Percentiles rank a stretch among this genome's conserved stretches.
Conservation (phyloP, 768 basidiomycete species). For the Trametes coccinea region DNA sequence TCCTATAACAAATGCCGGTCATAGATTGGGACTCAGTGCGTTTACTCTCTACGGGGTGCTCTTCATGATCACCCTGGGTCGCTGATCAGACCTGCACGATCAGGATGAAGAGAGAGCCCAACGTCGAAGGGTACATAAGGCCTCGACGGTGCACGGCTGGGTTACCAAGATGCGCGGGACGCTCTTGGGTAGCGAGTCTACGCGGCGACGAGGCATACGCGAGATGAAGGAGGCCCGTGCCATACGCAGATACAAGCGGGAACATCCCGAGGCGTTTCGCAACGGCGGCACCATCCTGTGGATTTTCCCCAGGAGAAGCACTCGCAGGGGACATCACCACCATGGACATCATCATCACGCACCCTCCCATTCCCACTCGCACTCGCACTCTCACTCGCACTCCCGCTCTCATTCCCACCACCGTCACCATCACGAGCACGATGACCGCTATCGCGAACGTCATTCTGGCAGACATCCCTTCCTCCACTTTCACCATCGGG, state of each 20-base stretch:
- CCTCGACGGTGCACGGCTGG: slow-evolving; percentile 73
- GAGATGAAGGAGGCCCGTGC: slow-evolving; percentile 65
- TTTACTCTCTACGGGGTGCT: neutral
- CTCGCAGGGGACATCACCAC: neutral
- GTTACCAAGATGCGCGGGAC: slow-evolving; percentile 79
- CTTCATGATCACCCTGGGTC: neutral
- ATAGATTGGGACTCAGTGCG: slow-evolving; percentile 22
- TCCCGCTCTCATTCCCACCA: slow-evolving; percentile 2
- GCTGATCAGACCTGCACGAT: slow-evolving; percentile 3
- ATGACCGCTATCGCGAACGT: slow-evolving; percentile 18
- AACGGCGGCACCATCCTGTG: slow-evolving; percentile 30
- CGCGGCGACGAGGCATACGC: slow-evolving; percentile 60
- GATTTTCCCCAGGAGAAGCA: slow-evolving; percentile 23
- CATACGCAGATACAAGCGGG: slow-evolving; percentile 29
- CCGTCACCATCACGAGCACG: slow-evolving; percentile 4
- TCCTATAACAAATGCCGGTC: neutral
- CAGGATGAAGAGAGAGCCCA: slow-evolving; percentile 19
- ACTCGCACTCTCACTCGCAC: slow-evolving; percentile 3
- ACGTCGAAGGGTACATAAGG: slow-evolving; percentile 34
- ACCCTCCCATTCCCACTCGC: slow-evolving; percentile 9
- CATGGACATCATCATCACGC: slow-evolving; percentile 1
- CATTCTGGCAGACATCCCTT: slow-evolving; percentile 14
- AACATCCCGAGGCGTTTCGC: slow-evolving; percentile 29
- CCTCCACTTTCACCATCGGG: slow-evolving; percentile 29
- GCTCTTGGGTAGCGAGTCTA: slow-evolving; percentile 57